Conservation (phyloP, 148 eudicot species). For the Persicaria maculosa region DNA sequence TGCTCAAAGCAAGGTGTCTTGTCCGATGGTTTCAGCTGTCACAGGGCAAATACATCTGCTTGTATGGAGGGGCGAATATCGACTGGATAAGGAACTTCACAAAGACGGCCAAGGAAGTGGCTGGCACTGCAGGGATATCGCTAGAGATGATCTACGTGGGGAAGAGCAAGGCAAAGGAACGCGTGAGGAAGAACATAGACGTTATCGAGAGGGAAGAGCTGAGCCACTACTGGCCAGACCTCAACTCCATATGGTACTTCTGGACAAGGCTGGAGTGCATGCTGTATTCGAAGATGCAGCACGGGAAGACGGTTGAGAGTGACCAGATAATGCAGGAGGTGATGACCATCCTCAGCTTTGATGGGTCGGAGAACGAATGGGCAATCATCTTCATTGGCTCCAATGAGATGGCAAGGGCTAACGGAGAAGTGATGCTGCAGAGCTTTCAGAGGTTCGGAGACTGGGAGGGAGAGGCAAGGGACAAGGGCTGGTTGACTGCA, state of each 20-base stretch:
- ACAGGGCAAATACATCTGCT: conserved; percentile 47
- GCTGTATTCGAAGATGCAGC: conserved; percentile 68
- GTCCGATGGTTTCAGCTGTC: conserved; percentile 27
- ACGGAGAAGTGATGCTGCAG: conserved; percentile 29
- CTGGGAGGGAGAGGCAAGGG: conserved; percentile 47
- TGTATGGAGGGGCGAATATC: conserved; percentile 77
- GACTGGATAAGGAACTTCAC: conserved; percentile 68
- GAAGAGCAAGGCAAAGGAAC: conserved; percentile 55
- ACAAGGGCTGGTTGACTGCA: conserved; percentile 52
- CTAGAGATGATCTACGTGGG: conserved; percentile 77
- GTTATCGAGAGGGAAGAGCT: conserved; percentile 25
- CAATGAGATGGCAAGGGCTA: conserved; percentile 43
- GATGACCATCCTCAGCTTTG: conserved; percentile 55
- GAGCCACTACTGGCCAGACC: conserved; percentile 41
- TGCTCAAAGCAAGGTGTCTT: not conserved
- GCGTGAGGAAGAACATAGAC: conserved; percentile 25
- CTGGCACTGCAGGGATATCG: conserved; percentile 24
- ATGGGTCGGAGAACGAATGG: conserved; percentile 77
- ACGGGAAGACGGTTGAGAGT: conserved; percentile 34
- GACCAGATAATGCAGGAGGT: conserved; percentile 63
- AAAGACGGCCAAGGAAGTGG: conserved; percentile 27
- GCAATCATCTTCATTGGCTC: conserved; percentile 56
- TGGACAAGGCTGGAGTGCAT: conserved; percentile 89
- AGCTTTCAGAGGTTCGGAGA: conserved; percentile 29
- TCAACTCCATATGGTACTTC: conserved; percentile 60